Conservation (phyloP, 345 rosid genomes). For the Hibiscus mutabilis region DNA sequence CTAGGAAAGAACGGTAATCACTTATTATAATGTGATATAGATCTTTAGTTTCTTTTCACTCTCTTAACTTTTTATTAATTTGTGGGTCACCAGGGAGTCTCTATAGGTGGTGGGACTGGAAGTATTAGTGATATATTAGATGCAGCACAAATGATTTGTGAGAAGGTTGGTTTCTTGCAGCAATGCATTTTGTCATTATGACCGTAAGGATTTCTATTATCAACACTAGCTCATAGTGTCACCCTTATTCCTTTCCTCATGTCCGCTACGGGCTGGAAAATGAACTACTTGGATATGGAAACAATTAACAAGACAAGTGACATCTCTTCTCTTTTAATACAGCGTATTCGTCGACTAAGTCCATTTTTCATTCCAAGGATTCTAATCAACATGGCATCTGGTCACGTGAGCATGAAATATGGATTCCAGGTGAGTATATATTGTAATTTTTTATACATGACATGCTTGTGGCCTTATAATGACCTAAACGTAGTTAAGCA, state of each 20-base stretch:
- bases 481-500: neutral
- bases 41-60: constrained; percentile 11
- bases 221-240: neutral
- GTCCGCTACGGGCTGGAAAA: neutral
- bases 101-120: constrained; percentile 94
- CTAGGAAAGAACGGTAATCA: constrained; percentile 69
- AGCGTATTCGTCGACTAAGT: constrained; percentile 88
- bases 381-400: constrained; percentile 94
- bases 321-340: constrained; percentile 25
- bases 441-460: neutral
- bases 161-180: constrained; percentile 48
- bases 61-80: neutral
- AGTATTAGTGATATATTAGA: constrained; percentile 79
- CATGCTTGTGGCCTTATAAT: constrained; percentile 3
- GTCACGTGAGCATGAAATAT: constrained; percentile 92
- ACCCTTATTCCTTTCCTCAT: neutral
- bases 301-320: constrained; percentile 4
- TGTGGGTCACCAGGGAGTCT: constrained; percentile 69
- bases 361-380: constrained; percentile 94
- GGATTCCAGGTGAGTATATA: constrained; percentile 75
- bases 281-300: constrained; percentile 12
- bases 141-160: constrained; percentile 83
- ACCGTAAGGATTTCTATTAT: neutral
- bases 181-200: constrained; percentile 4
- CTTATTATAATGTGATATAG: constrained; percentile 1